Conservation (phyloP, 768 basidiomycete species). For the Phylloporus rhodoxanthus region DNA sequence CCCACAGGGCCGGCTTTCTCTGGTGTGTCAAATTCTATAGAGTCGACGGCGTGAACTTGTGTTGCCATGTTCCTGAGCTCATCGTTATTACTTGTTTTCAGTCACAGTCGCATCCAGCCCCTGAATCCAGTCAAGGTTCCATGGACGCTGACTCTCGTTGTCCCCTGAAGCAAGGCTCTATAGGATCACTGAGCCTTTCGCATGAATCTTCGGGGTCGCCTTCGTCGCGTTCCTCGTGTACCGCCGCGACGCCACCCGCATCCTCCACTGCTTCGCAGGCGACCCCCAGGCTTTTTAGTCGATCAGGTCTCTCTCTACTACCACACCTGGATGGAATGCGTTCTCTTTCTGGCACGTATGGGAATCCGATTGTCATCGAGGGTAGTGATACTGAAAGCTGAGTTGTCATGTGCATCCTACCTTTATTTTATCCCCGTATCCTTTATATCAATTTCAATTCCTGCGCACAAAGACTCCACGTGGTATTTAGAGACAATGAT, state of each 20-base stretch:
- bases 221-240: background rate
- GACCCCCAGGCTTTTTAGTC: conserved; percentile 2
- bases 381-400: conserved; percentile 17
- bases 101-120: background rate
- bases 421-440: background rate
- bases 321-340: background rate
- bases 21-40: conserved; percentile 11
- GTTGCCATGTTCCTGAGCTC: conserved; percentile 1
- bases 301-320: conserved; percentile 1
- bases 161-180: conserved; percentile 1
- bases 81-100: conserved; percentile 2
- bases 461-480: background rate
- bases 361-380: conserved; percentile 22
- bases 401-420: background rate
- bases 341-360: conserved; percentile 10
- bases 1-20: background rate
- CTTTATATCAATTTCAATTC: background rate
- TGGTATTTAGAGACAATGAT: background rate
- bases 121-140: conserved; percentile 1
- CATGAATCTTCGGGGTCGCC: background rate
- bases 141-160: background rate
- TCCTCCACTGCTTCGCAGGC: background rate
- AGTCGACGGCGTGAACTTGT: background rate
- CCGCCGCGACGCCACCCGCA: background rate
- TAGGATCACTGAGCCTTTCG: background rate